phyloP scores from a whole-genome alignment of 2,329 filamentous ascomycete genomes.

The Pseudogymnoascus sp. region DNA sequence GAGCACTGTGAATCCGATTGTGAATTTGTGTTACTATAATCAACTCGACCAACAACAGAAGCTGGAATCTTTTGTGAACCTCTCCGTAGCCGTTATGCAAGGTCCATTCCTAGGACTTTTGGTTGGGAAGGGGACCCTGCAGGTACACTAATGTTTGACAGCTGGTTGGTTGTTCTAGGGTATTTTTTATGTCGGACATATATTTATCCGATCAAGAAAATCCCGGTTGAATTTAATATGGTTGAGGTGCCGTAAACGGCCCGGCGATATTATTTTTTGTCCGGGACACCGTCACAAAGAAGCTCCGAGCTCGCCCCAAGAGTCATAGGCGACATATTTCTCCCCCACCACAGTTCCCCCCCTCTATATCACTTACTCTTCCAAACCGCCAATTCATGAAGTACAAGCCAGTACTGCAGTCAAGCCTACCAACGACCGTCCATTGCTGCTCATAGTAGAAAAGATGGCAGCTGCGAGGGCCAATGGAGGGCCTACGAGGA shows the following conservation, averaged over 20 bases:
- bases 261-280: slow-evolving; percentile 1
- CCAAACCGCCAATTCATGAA: slow-evolving; percentile 5
- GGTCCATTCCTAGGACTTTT: too few relatives aligned
- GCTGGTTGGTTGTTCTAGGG: too few relatives aligned
- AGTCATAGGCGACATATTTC: slow-evolving; percentile 3
- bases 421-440: slow-evolving; percentile 7
- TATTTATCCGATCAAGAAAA: not conserved
- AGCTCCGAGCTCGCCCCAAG: slow-evolving; percentile 9
- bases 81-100: too few relatives aligned
- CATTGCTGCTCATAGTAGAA: slow-evolving; percentile 4
- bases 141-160: too few relatives aligned
- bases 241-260: not conserved
- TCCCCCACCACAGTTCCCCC: not conserved
- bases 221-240: not conserved
- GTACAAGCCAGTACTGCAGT: slow-evolving; percentile 7
- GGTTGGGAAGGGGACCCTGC: too few relatives aligned
- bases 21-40: not conserved
- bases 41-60: too few relatives aligned
- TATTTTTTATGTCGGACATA: not conserved
- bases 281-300: not conserved
- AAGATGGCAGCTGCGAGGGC: slow-evolving; percentile 6
- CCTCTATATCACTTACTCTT: not conserved
- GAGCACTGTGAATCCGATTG: not conserved
- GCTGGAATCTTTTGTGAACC: too few relatives aligned
- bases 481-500: slow-evolving; percentile 42